Evolutionary conservation across 257 asterid species (phyloP).

Genomic region (Rubia yunnanensis): DNA sequence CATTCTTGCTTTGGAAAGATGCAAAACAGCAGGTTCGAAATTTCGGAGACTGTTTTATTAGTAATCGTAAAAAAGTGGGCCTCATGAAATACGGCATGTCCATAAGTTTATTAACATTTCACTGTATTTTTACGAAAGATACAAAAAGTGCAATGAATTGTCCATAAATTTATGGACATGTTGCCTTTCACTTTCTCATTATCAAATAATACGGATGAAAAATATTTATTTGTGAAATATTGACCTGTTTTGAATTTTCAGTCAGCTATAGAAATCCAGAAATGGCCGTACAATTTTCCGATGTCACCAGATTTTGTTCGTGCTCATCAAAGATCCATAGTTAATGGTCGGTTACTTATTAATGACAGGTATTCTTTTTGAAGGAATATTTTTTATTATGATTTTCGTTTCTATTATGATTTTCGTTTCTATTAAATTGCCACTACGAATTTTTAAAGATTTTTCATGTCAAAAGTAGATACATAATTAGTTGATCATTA

Average conservation of each 20-base stretch:
- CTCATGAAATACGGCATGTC: no score
- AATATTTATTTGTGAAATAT: not conserved
- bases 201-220: not conserved
- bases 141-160: no score
- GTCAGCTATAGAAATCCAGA: conserved; percentile 33
- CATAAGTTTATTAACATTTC: no score
- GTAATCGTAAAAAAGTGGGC: no score
- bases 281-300: conserved; percentile 84
- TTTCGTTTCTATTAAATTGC: no score
- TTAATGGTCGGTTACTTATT: conserved; percentile 50
- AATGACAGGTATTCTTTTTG: conserved; percentile 30
- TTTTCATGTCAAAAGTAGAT: no score
- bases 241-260: not conserved
- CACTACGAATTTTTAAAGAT: no score
- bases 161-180: no score
- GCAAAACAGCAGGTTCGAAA: conserved; percentile 56
- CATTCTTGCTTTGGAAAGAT: conserved; percentile 51
- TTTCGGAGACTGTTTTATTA: no score
- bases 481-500: no score
- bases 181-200: no score
- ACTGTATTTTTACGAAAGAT: no score
- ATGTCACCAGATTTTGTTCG: conserved; percentile 36
- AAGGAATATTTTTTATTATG: not conserved
- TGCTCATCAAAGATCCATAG: conserved; percentile 38
- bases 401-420: not conserved